These are phyloP conservation scores for Exutisphaerella laricina DNA, from an alignment of 2,329 filamentous ascomycete species.

Conservation along the genomic window DNA sequence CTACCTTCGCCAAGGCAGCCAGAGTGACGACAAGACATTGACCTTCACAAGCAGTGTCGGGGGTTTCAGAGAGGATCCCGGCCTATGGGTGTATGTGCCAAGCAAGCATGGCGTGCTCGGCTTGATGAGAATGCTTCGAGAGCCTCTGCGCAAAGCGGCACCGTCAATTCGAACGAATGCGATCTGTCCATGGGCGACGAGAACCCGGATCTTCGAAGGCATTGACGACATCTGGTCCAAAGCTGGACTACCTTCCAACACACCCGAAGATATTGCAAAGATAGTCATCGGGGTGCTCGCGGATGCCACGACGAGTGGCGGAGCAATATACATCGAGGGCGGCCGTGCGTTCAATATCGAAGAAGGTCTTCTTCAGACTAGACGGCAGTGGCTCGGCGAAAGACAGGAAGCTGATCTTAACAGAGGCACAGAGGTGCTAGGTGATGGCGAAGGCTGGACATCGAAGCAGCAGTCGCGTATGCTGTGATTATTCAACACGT, in stretches of 20 bases:
- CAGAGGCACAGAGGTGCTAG: slow-evolving; percentile 34
- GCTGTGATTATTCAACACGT: slow-evolving; percentile 26
- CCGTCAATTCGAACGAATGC: slow-evolving; percentile 39
- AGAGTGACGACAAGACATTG: slow-evolving; percentile 38
- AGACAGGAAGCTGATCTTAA: slow-evolving; percentile 34
- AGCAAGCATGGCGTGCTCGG: slow-evolving; percentile 50
- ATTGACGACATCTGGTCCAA: slow-evolving; percentile 35
- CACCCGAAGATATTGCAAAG: slow-evolving; percentile 37
- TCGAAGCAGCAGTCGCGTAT: slow-evolving; percentile 5
- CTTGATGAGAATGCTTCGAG: slow-evolving; percentile 43
- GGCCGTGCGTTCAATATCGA: slow-evolving; percentile 43
- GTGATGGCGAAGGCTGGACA: slow-evolving; percentile 21
- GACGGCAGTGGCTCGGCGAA: slow-evolving; percentile 42
- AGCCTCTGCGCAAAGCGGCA: slow-evolving; percentile 30
- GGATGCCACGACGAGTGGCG: slow-evolving; percentile 36
- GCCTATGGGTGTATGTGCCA: slow-evolving; percentile 44
- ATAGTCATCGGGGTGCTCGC: slow-evolving; percentile 36
- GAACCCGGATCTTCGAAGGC: slow-evolving; percentile 35
- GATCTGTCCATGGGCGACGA: slow-evolving; percentile 43
- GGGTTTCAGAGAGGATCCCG: slow-evolving; percentile 46
- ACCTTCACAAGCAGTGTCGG: slow-evolving; percentile 44
- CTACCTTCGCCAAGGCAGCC: slow-evolving; percentile 43
- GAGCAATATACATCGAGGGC: slow-evolving; percentile 41
- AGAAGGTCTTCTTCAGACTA: slow-evolving; percentile 37
- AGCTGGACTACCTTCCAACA: slow-evolving; percentile 38